Base-by-base conservation (phyloP, 306 rosid species). In the Lupinus albus region DNA sequence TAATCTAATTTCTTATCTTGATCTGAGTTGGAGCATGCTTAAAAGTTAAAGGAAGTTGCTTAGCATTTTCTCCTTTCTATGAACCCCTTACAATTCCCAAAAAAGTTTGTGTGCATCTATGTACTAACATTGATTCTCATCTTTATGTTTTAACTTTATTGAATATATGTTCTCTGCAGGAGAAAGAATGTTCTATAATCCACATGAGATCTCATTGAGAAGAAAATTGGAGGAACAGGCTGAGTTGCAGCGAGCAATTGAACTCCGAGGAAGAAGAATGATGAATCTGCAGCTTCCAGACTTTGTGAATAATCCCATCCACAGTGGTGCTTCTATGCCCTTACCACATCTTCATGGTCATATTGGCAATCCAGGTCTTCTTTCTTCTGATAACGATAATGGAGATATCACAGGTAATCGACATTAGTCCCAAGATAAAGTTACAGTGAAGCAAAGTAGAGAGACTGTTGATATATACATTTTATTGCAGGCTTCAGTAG, bases 271-370 rank as follows among this genome's bases (percentile, higher is more conserved):
- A n/a, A 81, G 88, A 74, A 83, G 91, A 70, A 36, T 89, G 70
- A 77, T 89, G 86, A 82, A 81, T 67, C 80, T 88, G 67, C 95
- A 84, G 66, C 89, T 88, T 59, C 95, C 92, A 0, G 88, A 84
- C 79, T 74, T 86, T 32, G 65, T 56, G 80, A 82, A 82, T 21
- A 83, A 77, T 44, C 79, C 68, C 12, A 13, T 68, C 6, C 74
- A 62, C 61, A 85, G 78, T 33, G 87, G 88, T 72, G 64, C 85
- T 52, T 72, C 81, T 32, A 53, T 55, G 67, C 87, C 82, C 30
- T 64, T 75, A 12, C 59, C 61, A 35, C 78, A 80, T 16, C 69
- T 71, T 49, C 79, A 58, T 51, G 49, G 72, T 66, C 79, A 77
- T 61, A 64, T 75, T 57, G 78, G 61, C 70, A 78, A 60, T 63